Conservation (phyloP, 1,284 basidiomycete genomes). For the Ustilago hordei region DNA sequence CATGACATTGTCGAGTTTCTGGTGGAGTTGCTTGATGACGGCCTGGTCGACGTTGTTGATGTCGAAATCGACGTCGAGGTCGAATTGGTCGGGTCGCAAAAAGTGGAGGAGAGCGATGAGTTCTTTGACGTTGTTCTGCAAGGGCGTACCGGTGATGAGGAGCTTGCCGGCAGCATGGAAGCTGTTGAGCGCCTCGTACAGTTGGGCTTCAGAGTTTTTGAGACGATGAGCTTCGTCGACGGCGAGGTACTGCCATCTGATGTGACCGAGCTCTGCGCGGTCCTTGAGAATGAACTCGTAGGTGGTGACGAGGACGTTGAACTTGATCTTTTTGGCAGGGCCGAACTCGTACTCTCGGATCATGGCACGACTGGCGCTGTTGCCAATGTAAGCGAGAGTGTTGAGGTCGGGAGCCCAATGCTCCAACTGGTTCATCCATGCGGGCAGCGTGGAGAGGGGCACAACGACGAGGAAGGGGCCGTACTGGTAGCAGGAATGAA, state of each 20-base stretch:
- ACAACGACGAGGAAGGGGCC: conserved; percentile 98
- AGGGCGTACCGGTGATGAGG: conserved; percentile 95
- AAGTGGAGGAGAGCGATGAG: conserved; percentile 97
- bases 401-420: conserved; percentile 94
- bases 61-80: conserved; percentile 85
- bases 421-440: conserved; percentile 96
- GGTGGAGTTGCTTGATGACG: conserved; percentile 86
- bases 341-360: conserved; percentile 87
- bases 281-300: conserved; percentile 99
- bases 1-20: conserved; percentile 94
- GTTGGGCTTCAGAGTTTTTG: conserved; percentile 96
- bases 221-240: conserved; percentile 99
- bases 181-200: conserved; percentile 91
- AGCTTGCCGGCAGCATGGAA: conserved; percentile 92
- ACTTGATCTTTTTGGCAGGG: conserved; percentile 82
- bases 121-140: conserved; percentile 99
- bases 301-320: conserved; percentile 96
- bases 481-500: conserved; percentile 88
- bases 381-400: conserved; percentile 92
- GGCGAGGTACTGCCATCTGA: conserved; percentile 99
- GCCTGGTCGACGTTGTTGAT: conserved; percentile 73
- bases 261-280: conserved; percentile 85
- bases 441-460: conserved; percentile 96
- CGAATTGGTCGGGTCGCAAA: conserved; percentile 96
- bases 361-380: conserved; percentile 83